Base-by-base conservation (phyloP, 805 yeast genomes). In the Brettanomyces bruxellensis region DNA sequence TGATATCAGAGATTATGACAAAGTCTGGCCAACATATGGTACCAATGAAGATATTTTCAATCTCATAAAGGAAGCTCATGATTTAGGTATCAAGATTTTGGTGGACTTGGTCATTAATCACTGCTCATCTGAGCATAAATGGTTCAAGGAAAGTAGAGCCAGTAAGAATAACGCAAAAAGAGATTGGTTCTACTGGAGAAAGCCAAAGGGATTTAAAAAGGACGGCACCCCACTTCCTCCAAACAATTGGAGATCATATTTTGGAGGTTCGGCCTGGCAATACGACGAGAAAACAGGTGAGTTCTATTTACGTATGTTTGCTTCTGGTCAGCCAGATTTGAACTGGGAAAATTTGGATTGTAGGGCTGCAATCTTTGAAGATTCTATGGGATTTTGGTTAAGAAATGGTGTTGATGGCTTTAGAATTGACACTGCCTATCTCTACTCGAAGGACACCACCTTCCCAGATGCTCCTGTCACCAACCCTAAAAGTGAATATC, bases 161-260 rank as follows among this genome's bases (percentile, higher is more conserved):
- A 72, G 79, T 14, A 69, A 65, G 53, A 62, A 67, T 44, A 75
- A 72, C 58, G 72, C 79, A 5, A 77, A 78, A 63, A 69, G 83
- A 57, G 80, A 78, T 59, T 77, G 81, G 81, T 76, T 75, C 60
- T 65, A 75, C 49, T 78, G 83, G 83, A 73, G 67, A 52, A 72
- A 74, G 34, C 68, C 78, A 32, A 68, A 59, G 43, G 41, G 41
- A 18, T 70, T 66, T 55, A 77, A 72, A 49, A 64, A 59, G 23
- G 56, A 67, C 13, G 81, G 81, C 25, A 68, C 67, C 82, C 73
- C 67, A 51, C 71, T 73, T 25, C 69, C 77, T 28, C 81, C 82
- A 22, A 78, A 71, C 61, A 78, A 78, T 61, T 78, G 82, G 82
- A 54, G 55, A 32, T 70, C 79, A 4, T 64, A 62, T 54, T 78